These are phyloP conservation scores for Delphinella strobiligena DNA, from an alignment of 2,329 filamentous ascomycete species.

Conservation along the genomic window DNA sequence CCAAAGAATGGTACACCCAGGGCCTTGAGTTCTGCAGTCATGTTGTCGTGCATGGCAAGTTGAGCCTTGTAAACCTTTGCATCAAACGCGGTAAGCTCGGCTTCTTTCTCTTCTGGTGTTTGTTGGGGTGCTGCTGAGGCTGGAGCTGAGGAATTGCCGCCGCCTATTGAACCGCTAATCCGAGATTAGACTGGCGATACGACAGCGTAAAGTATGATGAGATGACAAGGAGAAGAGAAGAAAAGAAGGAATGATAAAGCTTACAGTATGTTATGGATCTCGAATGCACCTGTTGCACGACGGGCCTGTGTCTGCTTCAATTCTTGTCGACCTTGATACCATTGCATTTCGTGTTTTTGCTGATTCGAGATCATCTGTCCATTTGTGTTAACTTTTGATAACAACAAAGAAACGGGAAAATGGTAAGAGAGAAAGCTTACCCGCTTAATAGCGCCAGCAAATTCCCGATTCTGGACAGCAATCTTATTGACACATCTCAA, in stretches of 20 bases:
- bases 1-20: conserved; percentile 52
- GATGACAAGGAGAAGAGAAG: background rate
- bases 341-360: conserved; percentile 49
- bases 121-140: conserved; percentile 1
- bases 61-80: conserved; percentile 50
- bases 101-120: conserved; percentile 35
- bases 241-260: conserved; percentile 8
- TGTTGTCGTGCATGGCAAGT: conserved; percentile 46
- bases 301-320: conserved; percentile 21
- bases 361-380: conserved; percentile 50
- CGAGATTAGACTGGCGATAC: background rate
- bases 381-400: too few relatives aligned
- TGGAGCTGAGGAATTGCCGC: background rate
- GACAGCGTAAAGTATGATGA: too few relatives aligned
- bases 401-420: background rate
- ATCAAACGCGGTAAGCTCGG: conserved; percentile 48
- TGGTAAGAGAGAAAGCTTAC: conserved; percentile 17
- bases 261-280: conserved; percentile 21
- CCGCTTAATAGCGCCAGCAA: conserved; percentile 27
- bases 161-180: conserved; percentile 3
- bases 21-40: conserved; percentile 42
- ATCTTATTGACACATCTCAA: conserved; percentile 36
- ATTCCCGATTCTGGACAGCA: conserved; percentile 30
- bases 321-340: conserved; percentile 26
- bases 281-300: conserved; percentile 15